Evolutionary conservation across 169 alveolate species (phyloP).

Genomic region (Plasmodium blacklocki): DNA sequence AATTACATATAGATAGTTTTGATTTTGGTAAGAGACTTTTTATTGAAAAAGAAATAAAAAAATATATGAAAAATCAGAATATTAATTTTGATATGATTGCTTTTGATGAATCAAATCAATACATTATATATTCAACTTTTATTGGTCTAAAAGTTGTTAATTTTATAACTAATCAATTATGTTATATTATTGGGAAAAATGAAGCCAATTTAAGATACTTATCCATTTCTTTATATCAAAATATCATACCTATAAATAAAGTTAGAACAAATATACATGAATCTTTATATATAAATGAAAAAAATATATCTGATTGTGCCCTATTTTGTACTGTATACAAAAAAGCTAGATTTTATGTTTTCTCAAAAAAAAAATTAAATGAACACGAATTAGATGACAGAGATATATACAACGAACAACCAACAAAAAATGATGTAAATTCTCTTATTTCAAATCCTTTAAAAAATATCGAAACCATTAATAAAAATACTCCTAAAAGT

Average conservation of each 20-base stretch:
- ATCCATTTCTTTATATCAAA: conserved; percentile 82
- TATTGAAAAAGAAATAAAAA: conserved; percentile 93
- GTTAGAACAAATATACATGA: conserved; percentile 36
- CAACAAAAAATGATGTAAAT: conserved; percentile 79
- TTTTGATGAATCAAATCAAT: conserved; percentile 96
- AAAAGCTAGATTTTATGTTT: conserved; percentile 90
- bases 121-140: conserved; percentile 92
- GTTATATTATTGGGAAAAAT: conserved; percentile 81
- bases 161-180: conserved; percentile 82
- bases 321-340: conserved; percentile 80
- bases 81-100: conserved; percentile 84
- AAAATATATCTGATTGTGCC: conserved; percentile 76
- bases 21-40: conserved; percentile 94
- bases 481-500: conserved; percentile 85
- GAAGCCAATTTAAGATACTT: conserved; percentile 85
- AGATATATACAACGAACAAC: conserved; percentile 93
- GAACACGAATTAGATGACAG: conserved; percentile 92
- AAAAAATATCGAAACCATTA: conserved; percentile 32
- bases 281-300: conserved; percentile 55
- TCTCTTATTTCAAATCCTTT: conserved; percentile 60
- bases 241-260: conserved; percentile 61
- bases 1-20: conserved; percentile 90
- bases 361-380: conserved; percentile 92
- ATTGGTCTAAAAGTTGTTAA: conserved; percentile 95
- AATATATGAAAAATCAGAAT: conserved; percentile 78